Percentiles rank a stretch among this genome's conserved stretches.
These are phyloP conservation scores for Beauveria bassiana DNA, from an alignment of 2,329 filamentous ascomycete genomes.

Conservation along the genomic window DNA sequence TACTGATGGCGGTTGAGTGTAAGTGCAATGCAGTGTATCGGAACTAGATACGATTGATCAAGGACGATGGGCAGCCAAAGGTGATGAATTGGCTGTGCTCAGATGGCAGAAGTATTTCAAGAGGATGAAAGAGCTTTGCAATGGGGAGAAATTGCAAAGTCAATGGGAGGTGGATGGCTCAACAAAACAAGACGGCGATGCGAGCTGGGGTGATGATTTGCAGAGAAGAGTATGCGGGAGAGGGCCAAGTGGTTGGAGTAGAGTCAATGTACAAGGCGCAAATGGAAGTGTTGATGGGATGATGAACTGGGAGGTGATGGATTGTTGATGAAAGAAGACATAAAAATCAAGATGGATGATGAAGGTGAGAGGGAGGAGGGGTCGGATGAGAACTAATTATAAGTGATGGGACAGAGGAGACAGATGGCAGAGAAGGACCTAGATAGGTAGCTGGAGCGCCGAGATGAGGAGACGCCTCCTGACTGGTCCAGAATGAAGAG, in stretches of 20 bases:
- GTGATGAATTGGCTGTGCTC: background rate
- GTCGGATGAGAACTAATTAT: constrained; percentile 11
- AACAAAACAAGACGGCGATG: background rate
- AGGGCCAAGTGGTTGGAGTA: background rate
- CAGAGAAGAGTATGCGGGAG: background rate
- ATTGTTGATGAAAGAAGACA: constrained; percentile 11
- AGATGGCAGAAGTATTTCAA: background rate
- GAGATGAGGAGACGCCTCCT: background rate
- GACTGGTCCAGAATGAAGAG: background rate
- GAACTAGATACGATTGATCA: background rate
- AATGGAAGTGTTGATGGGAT: constrained; percentile 3
- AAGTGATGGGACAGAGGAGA: constrained; percentile 5
- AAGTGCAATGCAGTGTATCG: background rate
- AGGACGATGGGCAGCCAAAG: background rate
- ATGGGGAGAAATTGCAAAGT: background rate
- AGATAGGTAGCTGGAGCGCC: background rate
- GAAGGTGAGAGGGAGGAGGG: constrained; percentile 9
- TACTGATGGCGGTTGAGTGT: background rate
- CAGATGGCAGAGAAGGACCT: background rate
- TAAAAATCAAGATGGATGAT: background rate
- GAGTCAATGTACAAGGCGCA: background rate
- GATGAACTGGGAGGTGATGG: constrained; percentile 10
- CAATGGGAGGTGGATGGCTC: background rate
- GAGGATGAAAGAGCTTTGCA: background rate
- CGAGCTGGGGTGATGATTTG: background rate